phyloP scores from a whole-genome alignment of 768 basidiomycete genomes.

The Artomyces pyxidatus region DNA sequence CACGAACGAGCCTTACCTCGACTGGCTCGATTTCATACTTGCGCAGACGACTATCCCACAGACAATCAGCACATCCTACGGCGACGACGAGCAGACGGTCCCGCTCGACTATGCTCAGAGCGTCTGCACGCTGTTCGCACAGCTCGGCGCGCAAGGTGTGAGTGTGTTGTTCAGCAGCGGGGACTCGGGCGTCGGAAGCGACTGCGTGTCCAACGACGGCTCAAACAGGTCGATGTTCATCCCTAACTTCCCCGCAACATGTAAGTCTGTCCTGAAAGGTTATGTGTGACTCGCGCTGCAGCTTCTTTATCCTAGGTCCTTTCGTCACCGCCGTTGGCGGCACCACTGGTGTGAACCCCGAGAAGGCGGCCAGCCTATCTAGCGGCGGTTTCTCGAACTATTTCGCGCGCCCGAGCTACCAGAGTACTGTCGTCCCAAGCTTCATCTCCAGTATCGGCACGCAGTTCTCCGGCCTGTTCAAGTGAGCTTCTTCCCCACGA shows the following conservation, averaged over 20 bases:
- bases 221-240: slow-evolving; percentile 23
- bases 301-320: slow-evolving; percentile 30
- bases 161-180: not conserved
- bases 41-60: slow-evolving; percentile 1
- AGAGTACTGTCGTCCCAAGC: slow-evolving; percentile 20
- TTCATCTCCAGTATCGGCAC: slow-evolving; percentile 34
- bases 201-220: slow-evolving; percentile 34
- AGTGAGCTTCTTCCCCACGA: slow-evolving; percentile 15
- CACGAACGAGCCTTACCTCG: slow-evolving; percentile 4
- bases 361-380: slow-evolving; percentile 50
- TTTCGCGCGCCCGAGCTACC: slow-evolving; percentile 24
- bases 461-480: slow-evolving; percentile 42
- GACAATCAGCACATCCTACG: slow-evolving; percentile 1
- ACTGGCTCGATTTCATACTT: not conserved
- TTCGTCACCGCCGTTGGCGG: slow-evolving; percentile 56
- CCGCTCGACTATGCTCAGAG: not conserved
- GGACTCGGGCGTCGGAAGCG: not conserved
- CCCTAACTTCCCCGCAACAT: slow-evolving; percentile 34
- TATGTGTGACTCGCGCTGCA: not conserved
- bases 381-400: slow-evolving; percentile 58
- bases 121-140: not conserved
- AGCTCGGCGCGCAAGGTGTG: slow-evolving; percentile 1
- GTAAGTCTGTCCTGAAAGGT: slow-evolving; percentile 15
- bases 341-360: slow-evolving; percentile 49
- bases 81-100: slow-evolving; percentile 2